Evolutionary conservation across 352 stramenopile genomes (phyloP), one percentile per base, ranked within the genome.

Genomic region (Hyaloperonospora arabidopsidis): DNA sequence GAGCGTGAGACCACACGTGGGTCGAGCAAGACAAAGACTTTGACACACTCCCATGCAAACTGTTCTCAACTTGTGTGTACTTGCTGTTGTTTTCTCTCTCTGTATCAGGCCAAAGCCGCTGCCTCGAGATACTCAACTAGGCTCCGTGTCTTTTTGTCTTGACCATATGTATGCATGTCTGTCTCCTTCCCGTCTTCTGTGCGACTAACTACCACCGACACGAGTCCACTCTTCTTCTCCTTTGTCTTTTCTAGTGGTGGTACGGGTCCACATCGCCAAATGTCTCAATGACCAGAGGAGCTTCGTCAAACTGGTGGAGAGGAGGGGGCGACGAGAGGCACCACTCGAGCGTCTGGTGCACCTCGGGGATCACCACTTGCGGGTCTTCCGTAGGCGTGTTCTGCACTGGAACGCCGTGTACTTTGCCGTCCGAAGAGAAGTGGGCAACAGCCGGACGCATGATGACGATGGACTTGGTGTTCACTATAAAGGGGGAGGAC

Each of bases 291-390:
- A 95, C 77, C 54, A 95, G 75, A 49, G 85, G 85, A 13, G 83
- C 69, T 59, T 95, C 85, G 29, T 92, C 81, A 56, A 95, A 95
- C 79, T 95, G 85, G 67, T 95, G 85, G 70, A 93, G 52, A 61
- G 85, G 85, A 61, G 85, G 81, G 13, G 85, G 85, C 60, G 81
- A 89, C 53, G 64, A 68, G 56, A 95, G 67, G 61, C 84, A 76
- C 83, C 83, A 95, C 68, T 95, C 85, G 17, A 95, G 70, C 44
- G 81, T 89, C 65, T 86, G 71, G 67, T 86, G 68, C 41, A 90
- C 61, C 57, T 90, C 83, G 29, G 84, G 82, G 46, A 95, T 76
- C 57, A 95, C 82, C 25, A 95, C 79, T 38, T 91, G 76, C 25
- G 70, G 54, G 67, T 92, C 81, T 45, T 86, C 64, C 12, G 65